Evolutionary conservation across 2,329 filamentous ascomycete species (phyloP).

Genomic region (Emmonsia crescens): DNA sequence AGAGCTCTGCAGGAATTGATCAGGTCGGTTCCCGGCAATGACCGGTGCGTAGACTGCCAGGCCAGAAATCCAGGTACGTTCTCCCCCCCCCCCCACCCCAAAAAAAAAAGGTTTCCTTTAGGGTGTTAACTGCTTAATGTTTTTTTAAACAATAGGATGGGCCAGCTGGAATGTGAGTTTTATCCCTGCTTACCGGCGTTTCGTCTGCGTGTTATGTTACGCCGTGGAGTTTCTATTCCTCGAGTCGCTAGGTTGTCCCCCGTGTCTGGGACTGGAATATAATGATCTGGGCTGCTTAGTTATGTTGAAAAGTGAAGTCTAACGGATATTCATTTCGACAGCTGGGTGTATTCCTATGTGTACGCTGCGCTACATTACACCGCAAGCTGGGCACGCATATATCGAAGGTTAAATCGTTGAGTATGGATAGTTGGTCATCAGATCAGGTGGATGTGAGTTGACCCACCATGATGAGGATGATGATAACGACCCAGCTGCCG

Average conservation of each 20-base stretch:
- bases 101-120: conserved; percentile 2
- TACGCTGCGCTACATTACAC: conserved; percentile 92
- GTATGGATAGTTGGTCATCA: conserved; percentile 93
- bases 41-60: conserved; percentile 85
- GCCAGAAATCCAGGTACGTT: conserved; percentile 77
- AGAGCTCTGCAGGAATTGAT: conserved; percentile 82
- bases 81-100: background rate
- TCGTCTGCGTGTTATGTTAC: background rate
- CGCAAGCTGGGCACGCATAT: conserved; percentile 96
- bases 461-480: background rate
- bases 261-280: background rate
- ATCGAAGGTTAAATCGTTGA: conserved; percentile 96
- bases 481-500: background rate
- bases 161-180: conserved; percentile 85
- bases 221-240: background rate
- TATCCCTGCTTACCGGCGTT: conserved; percentile 6
- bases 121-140: conserved; percentile 22
- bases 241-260: background rate
- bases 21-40: conserved; percentile 74
- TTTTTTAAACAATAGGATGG: conserved; percentile 56
- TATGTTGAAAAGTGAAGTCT: conserved; percentile 1
- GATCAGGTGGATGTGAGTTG: conserved; percentile 84
- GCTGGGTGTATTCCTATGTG: conserved; percentile 92
- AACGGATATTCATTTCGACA: conserved; percentile 27
- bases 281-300: background rate